Conservation (phyloP, 148 eudicot species). For the Mesembryanthemum crystallinum region DNA sequence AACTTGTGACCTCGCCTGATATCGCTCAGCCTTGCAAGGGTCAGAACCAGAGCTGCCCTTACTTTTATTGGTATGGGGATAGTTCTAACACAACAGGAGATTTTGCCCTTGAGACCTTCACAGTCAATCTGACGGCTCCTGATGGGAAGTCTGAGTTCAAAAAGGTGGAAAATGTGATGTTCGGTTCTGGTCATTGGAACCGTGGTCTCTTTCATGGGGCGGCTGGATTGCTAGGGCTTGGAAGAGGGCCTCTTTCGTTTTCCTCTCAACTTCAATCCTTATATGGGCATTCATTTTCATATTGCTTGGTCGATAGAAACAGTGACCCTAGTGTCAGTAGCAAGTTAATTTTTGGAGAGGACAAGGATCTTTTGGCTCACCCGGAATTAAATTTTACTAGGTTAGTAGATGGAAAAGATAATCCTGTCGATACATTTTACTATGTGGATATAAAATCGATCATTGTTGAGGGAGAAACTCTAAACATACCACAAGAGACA, state of each 20-base stretch:
- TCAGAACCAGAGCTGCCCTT: conserved; percentile 59
- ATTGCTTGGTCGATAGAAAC: conserved; percentile 80
- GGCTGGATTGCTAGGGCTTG: conserved; percentile 86
- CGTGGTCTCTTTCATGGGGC: conserved; percentile 95
- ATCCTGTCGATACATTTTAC: conserved; percentile 74
- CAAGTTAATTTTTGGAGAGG: conserved; percentile 88
- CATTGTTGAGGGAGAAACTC: conserved; percentile 55
- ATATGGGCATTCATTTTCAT: conserved; percentile 93
- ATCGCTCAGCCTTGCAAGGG: conserved; percentile 47
- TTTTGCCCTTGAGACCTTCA: conserved; percentile 80
- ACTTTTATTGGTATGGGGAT: conserved; percentile 96
- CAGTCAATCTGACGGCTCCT: conserved; percentile 63
- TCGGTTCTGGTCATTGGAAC: conserved; percentile 98
- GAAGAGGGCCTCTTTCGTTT: conserved; percentile 88
- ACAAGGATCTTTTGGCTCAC: conserved; percentile 51
- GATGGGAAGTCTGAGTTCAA: conserved; percentile 43
- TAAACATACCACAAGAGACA: conserved; percentile 57
- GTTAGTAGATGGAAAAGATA: conserved; percentile 48
- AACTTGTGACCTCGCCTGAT: conserved; percentile 69
- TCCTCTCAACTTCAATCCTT: conserved; percentile 72
- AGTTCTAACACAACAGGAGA: conserved; percentile 97
- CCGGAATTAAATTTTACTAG: conserved; percentile 67
- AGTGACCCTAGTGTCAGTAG: conserved; percentile 77
- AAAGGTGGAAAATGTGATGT: conserved; percentile 75
- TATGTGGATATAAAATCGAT: conserved; percentile 64